A percentile compares a stretch with the other conserved stretches of the same genome.
Evolutionary conservation across 2,329 filamentous ascomycete genomes (phyloP).

Genomic region (Cercospora brassicicola): DNA sequence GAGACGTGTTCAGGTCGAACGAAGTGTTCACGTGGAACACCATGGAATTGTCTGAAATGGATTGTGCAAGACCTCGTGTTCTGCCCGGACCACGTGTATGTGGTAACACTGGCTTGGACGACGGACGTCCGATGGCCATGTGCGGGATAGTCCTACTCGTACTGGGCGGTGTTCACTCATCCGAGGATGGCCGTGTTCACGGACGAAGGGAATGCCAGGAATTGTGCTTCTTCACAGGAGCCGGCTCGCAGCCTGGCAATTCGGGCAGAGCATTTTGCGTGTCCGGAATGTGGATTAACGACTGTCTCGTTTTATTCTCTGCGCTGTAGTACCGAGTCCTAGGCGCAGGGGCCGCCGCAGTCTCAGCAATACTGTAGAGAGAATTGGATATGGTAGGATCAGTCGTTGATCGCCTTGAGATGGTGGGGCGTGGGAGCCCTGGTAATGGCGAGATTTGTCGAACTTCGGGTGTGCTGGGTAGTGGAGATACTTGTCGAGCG

Average conservation of each 20-base stretch:
- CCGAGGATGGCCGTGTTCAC: not conserved
- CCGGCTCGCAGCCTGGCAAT: not conserved
- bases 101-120: not conserved
- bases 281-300: slow-evolving; percentile 2
- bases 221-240: not conserved
- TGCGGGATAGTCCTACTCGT: not conserved
- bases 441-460: slow-evolving; percentile 1
- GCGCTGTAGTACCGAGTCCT: slow-evolving; percentile 10
- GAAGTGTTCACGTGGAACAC: not conserved
- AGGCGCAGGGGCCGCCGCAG: not conserved
- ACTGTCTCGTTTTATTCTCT: not conserved
- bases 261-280: slow-evolving; percentile 11
- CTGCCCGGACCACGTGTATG: not conserved
- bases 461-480: not conserved
- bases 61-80: not conserved
- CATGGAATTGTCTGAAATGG: not conserved
- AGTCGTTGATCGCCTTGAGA: not conserved
- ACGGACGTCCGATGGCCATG: not conserved
- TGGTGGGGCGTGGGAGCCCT: not conserved
- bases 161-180: not conserved
- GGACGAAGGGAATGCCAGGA: not conserved
- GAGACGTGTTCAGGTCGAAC: not conserved
- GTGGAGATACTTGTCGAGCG: slow-evolving; percentile 5
- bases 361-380: slow-evolving; percentile 8
- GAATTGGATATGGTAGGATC: not conserved